Conservation (phyloP, 345 rosid species). For the Streptanthus diversifolius region DNA sequence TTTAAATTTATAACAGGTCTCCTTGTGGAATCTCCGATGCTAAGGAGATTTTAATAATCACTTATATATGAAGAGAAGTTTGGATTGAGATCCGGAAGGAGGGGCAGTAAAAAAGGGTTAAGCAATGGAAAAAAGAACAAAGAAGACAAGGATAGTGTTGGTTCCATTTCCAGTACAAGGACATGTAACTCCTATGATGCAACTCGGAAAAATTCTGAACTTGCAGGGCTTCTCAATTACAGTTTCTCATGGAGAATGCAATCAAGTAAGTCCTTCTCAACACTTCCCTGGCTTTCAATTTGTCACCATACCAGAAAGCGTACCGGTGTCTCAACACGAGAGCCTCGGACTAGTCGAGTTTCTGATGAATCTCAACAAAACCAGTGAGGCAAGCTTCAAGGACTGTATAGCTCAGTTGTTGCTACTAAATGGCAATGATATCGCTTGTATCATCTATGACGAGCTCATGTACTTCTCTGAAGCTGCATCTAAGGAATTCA, state of each 20-base stretch:
- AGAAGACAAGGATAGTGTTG: constrained; percentile 34
- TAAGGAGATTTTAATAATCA: no score
- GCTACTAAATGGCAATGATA: constrained; percentile 13
- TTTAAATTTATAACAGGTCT: no score
- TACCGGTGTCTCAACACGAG: constrained; percentile 17
- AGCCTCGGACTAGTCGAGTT: constrained; percentile 7
- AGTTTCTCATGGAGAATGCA: constrained; percentile 33
- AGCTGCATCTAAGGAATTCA: constrained; percentile 21
- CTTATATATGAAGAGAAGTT: neutral
- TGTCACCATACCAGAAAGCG: constrained; percentile 35
- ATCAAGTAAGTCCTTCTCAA: constrained; percentile 25
- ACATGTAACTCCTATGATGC: constrained; percentile 62
- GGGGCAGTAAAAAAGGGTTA: neutral
- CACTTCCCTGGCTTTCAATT: constrained; percentile 28
- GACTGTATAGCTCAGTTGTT: neutral
- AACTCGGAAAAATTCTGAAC: constrained; percentile 47
- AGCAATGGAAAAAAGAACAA: neutral
- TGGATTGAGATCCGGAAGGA: neutral
- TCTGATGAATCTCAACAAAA: constrained; percentile 35
- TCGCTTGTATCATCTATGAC: constrained; percentile 43
- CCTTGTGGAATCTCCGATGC: no score
- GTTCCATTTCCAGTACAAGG: constrained; percentile 56
- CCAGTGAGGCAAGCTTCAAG: constrained; percentile 35
- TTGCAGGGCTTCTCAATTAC: constrained; percentile 55
- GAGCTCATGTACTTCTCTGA: constrained; percentile 23